Evolutionary conservation across 768 basidiomycete genomes (phyloP), one percentile per base, ranked within the genome.

Genomic region (Trametes sanguinea): DNA sequence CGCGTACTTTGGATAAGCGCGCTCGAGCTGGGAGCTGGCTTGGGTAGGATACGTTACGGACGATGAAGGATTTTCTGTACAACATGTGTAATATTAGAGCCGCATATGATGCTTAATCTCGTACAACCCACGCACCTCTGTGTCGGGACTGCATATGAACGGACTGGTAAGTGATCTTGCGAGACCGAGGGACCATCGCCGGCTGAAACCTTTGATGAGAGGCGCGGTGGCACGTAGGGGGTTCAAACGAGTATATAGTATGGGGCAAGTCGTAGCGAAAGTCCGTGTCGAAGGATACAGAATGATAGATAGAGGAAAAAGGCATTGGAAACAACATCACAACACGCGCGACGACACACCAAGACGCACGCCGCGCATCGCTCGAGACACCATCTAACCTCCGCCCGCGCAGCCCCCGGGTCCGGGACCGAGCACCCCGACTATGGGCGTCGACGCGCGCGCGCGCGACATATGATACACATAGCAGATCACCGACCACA

Each of bases 261-360:
- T 48, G 50, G 22, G 46, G 58, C 30, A 60, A 10, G n/a, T 22
- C 45, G 37, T 48, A 22, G 5, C 16, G 22, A 45, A 59, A 56
- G 62, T 64, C 62, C 62, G 53, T 59, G 40, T 30, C 57, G 51
- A 63, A 53, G 45, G 57, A 59, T 64, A 64, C 62, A 64, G 22
- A 1, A 52, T 32, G 58, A 35, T 51, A 47, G 57, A 64, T 59
- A 64, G 53, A 47, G 40, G 33, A 39, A 51, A 33, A 9, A 55
- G 37, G 29, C 44, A 22, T 1, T 22, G 22, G 22, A 1, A 22
- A 22, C 22, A 57, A 29, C 33, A 57, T 6, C 50, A 46, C 45
- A 42, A n/a, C 42, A 54, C 47, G 17, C 22, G 22, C 22, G 22
- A 22, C 22, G 22, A 1, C 22, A 1, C 22, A 22, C 22, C 1